Evolutionary conservation across 192 early-diverging fungal genomes (phyloP), one percentile per base, ranked within the genome.

Genomic region (Linnemannia elongata): DNA sequence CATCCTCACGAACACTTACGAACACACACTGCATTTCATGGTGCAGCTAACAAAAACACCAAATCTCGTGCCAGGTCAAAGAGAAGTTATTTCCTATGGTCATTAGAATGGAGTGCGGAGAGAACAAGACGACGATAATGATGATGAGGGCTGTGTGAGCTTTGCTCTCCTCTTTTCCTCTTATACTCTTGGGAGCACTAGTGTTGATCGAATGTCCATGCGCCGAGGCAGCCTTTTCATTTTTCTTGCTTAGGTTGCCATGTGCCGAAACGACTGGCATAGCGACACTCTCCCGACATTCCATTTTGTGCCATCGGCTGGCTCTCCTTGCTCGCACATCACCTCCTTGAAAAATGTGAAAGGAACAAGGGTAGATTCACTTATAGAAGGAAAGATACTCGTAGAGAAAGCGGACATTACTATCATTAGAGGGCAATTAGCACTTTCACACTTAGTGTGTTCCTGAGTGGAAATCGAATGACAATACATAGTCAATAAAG

Each of bases 231-330:
- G 27, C 57, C 57, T 27, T 63, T 63, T 30, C 22, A n/a, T n/a
- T 27, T n/a, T 27, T 10, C n/a, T 63, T 10, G n/a, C 10, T 63
- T 4, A 27, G 57, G 9, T 63, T 30, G 8, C 57, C 60, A 63
- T 63, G 30, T 63, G 60, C 60, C 60, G 33, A 63, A 63, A 63
- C 60, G 60, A 63, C 60, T 63, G 60, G 60, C 30, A 33, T 30
- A 30, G 60, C 8, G 60, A 13, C 60, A 12, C 60, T 30, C 30
- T 33, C 30, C 13, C 7, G 18, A 47, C 17, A 33, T 49, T 74
- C 44, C 27, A 42, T 49, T 35, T 33, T 44, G 27, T 20, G 39
- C 39, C 27, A n/a, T 74, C 45, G 45, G 12, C 45, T 74, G 42
- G 36, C 27, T 49, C 72, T 45, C 72, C 39, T 42, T 44, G 27